Evolutionary conservation across 495 filamentous ascomycete species (phyloP).

Genomic region (Cladorrhinum samala): DNA sequence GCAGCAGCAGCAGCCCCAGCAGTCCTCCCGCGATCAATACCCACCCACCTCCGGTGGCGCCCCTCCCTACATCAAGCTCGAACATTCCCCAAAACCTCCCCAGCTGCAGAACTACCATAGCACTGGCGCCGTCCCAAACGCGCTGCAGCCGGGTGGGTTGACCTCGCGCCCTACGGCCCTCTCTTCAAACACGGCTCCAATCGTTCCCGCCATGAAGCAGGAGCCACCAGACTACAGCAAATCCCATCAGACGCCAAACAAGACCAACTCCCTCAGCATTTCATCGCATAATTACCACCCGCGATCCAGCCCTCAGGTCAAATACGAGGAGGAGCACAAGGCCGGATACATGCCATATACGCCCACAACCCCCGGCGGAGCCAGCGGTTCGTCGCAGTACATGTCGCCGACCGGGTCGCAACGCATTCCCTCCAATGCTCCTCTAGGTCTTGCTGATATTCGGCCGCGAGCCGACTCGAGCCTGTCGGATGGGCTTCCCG

Average conservation of each 20-base stretch:
- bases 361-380: slow-evolving; percentile 55
- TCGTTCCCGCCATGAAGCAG: slow-evolving; percentile 64
- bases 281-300: slow-evolving; percentile 72
- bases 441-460: slow-evolving; percentile 86
- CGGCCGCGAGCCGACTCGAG: slow-evolving; percentile 70
- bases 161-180: slow-evolving; percentile 55
- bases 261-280: slow-evolving; percentile 55
- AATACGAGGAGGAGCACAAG: slow-evolving; percentile 52
- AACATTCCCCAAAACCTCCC: slow-evolving; percentile 30
- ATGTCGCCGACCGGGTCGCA: slow-evolving; percentile 61
- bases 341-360: slow-evolving; percentile 60
- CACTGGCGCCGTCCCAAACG: slow-evolving; percentile 54
- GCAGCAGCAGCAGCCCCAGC: slow-evolving; percentile 43
- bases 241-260: slow-evolving; percentile 49
- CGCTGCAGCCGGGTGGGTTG: slow-evolving; percentile 57
- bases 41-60: too few relatives aligned
- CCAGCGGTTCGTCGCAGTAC: slow-evolving; percentile 51
- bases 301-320: slow-evolving; percentile 70
- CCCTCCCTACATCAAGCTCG: slow-evolving; percentile 45
- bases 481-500: slow-evolving; percentile 57
- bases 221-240: slow-evolving; percentile 53
- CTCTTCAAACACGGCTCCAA: slow-evolving; percentile 65
- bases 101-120: slow-evolving; percentile 52
- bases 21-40: slow-evolving; percentile 31
- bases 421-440: too few relatives aligned